These are phyloP conservation scores for Pestalotiopsis sp. DNA, from an alignment of 2,329 filamentous ascomycete genomes.

Conservation along the genomic window DNA sequence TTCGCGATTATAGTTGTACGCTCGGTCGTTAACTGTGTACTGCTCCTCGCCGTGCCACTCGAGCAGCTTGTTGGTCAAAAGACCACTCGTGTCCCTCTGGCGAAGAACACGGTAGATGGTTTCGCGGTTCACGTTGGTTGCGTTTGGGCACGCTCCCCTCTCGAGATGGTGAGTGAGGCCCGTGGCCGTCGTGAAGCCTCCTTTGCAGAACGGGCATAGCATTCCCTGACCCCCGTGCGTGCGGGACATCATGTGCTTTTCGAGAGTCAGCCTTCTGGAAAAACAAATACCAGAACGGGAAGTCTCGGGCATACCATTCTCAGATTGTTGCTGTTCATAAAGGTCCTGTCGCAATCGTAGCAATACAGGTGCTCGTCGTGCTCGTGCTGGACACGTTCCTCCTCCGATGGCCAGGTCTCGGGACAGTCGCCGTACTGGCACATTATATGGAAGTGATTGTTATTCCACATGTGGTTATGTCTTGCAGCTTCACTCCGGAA, in stretches of 20 bases:
- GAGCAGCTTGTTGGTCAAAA: constrained; percentile 55
- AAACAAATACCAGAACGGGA: neutral
- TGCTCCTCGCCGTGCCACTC: constrained; percentile 40
- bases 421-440: constrained; percentile 29
- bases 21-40: constrained; percentile 39
- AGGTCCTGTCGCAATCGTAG: constrained; percentile 33
- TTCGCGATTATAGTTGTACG: constrained; percentile 55
- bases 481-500: constrained; percentile 16
- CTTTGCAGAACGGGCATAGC: constrained; percentile 58
- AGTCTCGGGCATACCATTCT: constrained; percentile 29
- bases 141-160: constrained; percentile 49
- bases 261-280: neutral
- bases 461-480: constrained; percentile 31
- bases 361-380: constrained; percentile 35
- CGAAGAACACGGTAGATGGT: constrained; percentile 48
- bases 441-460: constrained; percentile 30
- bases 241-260: constrained; percentile 57
- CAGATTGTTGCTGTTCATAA: constrained; percentile 32
- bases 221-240: constrained; percentile 48
- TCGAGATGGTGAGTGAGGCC: constrained; percentile 62
- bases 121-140: constrained; percentile 47
- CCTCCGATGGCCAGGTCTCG: constrained; percentile 18
- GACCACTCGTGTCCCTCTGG: constrained; percentile 45
- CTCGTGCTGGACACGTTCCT: constrained; percentile 28
- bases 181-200: constrained; percentile 48